A percentile compares a stretch with the other conserved stretches of the same genome.
phyloP scores from a whole-genome alignment of 345 rosid species.

The Linum tenue region DNA sequence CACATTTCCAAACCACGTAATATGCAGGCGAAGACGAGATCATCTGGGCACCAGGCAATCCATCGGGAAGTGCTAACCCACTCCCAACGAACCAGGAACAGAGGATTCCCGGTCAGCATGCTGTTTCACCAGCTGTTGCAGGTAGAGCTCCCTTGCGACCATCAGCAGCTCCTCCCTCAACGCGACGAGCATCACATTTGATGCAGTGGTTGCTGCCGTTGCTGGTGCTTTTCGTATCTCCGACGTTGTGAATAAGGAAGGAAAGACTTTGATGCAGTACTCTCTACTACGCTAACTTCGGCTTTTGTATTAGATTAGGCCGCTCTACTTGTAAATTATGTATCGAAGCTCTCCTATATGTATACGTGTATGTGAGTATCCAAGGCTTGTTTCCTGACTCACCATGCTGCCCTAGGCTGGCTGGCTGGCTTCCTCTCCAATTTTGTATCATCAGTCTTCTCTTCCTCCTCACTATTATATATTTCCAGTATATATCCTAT shows the following conservation, averaged over 20 bases:
- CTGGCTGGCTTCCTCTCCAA: too few species aligned
- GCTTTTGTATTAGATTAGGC: background rate
- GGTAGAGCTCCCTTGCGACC: slow-evolving; percentile 63
- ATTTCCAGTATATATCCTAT: too few species aligned
- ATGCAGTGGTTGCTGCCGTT: slow-evolving; percentile 22
- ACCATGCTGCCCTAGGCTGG: too few species aligned
- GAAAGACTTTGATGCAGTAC: background rate
- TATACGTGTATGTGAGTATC: too few species aligned
- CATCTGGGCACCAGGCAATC: slow-evolving; percentile 24
- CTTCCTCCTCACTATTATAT: too few species aligned
- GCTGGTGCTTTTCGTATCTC: slow-evolving; percentile 26
- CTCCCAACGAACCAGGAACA: slow-evolving; percentile 72
- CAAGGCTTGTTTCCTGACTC: too few species aligned
- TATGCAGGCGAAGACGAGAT: slow-evolving; percentile 52
- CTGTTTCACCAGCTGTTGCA: slow-evolving; percentile 79
- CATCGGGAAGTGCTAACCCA: slow-evolving; percentile 33
- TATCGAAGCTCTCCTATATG: too few species aligned
- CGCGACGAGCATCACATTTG: slow-evolving; percentile 13
- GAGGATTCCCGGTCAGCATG: slow-evolving; percentile 36
- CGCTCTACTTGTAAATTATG: too few species aligned
- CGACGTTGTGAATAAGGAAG: slow-evolving; percentile 20
- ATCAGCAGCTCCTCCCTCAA: slow-evolving; percentile 36
- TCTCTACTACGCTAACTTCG: background rate
- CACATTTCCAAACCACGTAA: background rate
- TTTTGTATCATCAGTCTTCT: too few species aligned